A percentile compares a stretch with the other conserved stretches of the same genome.
These are phyloP conservation scores for Aspergillus sp. DNA, from an alignment of 2,329 filamentous ascomycete species.

Conservation along the genomic window DNA sequence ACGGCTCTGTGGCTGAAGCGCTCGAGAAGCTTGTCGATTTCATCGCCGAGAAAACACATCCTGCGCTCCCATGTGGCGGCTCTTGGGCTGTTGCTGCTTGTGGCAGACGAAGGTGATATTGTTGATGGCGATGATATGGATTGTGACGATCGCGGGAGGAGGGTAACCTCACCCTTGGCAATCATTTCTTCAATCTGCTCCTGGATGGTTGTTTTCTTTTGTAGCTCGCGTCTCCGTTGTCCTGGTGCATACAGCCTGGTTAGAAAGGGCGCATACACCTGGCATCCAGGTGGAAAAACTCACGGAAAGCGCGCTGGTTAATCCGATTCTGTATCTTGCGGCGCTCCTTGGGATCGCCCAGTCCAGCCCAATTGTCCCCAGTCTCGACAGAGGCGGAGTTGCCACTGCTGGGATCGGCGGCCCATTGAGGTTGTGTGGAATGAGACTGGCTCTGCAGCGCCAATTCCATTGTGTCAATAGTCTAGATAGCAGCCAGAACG, in stretches of 20 bases:
- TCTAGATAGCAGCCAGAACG: background rate
- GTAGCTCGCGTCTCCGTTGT: slow-evolving; percentile 22
- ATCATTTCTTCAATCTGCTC: slow-evolving; percentile 7
- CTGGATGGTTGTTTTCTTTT: background rate
- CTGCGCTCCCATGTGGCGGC: background rate
- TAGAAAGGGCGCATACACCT: background rate
- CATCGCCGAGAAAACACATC: slow-evolving; percentile 2
- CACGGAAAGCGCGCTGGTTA: slow-evolving; percentile 33
- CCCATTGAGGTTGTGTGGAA: background rate
- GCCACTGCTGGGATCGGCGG: background rate
- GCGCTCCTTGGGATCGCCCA: slow-evolving; percentile 27
- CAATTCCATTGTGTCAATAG: background rate
- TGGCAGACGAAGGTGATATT: background rate
- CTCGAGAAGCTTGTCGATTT: slow-evolving; percentile 14
- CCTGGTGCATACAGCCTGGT: slow-evolving; percentile 9
- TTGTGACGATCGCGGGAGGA: background rate
- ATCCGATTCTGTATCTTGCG: slow-evolving; percentile 32
- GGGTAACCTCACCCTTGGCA: slow-evolving; percentile 3
- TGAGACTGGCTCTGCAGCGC: background rate
- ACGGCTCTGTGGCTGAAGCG: slow-evolving; percentile 23
- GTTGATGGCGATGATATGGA: background rate
- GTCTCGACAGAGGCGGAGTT: background rate
- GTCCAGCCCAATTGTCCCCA: slow-evolving; percentile 26
- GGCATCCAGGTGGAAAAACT: background rate
- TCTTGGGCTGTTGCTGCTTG: background rate